Base-by-base conservation (phyloP, 2,329 filamentous ascomycete species). In the Madurella fahalii region DNA sequence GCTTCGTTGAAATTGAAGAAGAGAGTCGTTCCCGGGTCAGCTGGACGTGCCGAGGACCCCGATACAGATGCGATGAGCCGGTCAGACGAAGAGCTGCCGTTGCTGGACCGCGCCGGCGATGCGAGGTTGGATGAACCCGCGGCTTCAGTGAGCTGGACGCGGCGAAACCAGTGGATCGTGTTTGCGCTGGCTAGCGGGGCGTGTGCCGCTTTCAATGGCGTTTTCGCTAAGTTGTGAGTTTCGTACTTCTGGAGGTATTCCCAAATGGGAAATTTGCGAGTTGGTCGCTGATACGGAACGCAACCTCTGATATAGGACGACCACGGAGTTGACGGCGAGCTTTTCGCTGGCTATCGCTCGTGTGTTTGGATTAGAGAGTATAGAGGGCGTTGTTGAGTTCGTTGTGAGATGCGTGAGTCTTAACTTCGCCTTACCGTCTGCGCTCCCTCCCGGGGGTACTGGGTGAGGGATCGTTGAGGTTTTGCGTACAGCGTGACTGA, bases 141-240 rank as follows among this genome's bases (percentile, higher is more conserved):
- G 32, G 25, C 12, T 7, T 39, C 40, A 5, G 30, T 32, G 58
- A 57, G 60, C 40, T 70, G 67, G 69, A 54, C 57, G 12, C 58
- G 56, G 20, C 60, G 64, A 43, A 73, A 71, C 52, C 77, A 80
- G 60, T 87, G 84, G 84, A 79, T 93, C 58, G 72, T 85, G 48
- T 79, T 87, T 58, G 87, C 89, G 41, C 69, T 92, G 41, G 82
- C 85, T 47, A 90, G 86, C 65, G 89, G 89, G 58, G 84, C 81
- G 50, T 92, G 87, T 65, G 89, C 89, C 32, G 87, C 89, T 18
- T 85, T 89, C 62, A 94, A 94, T 64, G 89, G 89, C 56, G 85
- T 89, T 5, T 91, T 93, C 74, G 89, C 89, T 0, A 94, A 93
- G 72, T 74, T 94, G 86, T 89, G 73, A 65, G 82, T 77, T 40